Evolutionary conservation across 108 stramenopile genomes (phyloP), one percentile per base, ranked within the genome.

Genomic region (Nitzschia sp.): DNA sequence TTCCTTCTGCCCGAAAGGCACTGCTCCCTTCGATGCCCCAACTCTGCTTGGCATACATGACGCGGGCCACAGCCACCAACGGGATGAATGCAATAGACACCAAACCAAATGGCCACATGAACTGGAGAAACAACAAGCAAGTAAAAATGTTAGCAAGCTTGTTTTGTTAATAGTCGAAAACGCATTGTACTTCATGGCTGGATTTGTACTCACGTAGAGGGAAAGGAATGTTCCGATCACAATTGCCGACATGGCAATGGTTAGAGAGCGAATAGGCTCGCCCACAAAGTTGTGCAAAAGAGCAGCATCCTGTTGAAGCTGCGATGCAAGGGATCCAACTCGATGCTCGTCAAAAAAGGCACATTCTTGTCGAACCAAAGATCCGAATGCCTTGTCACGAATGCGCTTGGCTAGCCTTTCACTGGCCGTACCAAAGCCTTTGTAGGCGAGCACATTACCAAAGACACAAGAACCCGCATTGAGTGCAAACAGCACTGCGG

Each of bases 331-430:
- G 51, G 91, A 91, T n/a, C 94, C 94, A 22, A 78, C 83, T 38
- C 85, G 80, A 58, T 80, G 76, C 22, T 70, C 77, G 56, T 95
- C 94, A 75, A 89, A 95, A 51, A 93, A 95, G 53, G 83, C 84
- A 63, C 89, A 86, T 48, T 92, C 89, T 71, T 95, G 91, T 11
- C 89, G 80, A 17, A 89, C 37, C 63, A 94, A 66, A 26, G 82
- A 29, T 2, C 71, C 38, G 65, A 90, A 94, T 20, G 79, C 53
- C 19, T 8, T 15, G 53, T 94, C 83, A 26, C 92, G 72, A 52
- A 91, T 73, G 14, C 89, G 61, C 63, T 84, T 87, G 64, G 75
- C 91, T 41, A 94, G 66, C 21, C 85, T 53, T 64, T 94, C 92
- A 40, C 78, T 78, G 19, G 87, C 89, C 50, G 63, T 72, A 0